These are phyloP conservation scores for Aureobasidium sp. DNA, from an alignment of 2,329 filamentous ascomycete species.

Conservation along the genomic window DNA sequence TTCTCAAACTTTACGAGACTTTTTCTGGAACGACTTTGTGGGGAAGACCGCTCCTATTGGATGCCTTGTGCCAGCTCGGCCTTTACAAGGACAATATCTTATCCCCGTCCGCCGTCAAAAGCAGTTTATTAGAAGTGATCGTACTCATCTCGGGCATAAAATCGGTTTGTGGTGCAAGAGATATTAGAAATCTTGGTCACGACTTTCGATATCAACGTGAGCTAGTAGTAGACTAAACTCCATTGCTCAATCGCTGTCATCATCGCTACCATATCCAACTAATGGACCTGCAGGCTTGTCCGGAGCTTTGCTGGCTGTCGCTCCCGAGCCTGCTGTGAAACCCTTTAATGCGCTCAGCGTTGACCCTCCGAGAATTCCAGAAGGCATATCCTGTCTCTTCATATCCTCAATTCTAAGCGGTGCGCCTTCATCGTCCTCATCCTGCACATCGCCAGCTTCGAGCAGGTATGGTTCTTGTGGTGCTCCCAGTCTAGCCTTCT, in stretches of 20 bases:
- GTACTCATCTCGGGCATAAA: neutral
- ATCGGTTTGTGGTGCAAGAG: neutral
- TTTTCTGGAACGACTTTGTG: constrained; percentile 1
- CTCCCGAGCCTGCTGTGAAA: constrained; percentile 36
- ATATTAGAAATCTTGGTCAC: neutral
- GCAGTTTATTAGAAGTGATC: neutral
- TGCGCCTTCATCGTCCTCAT: constrained; percentile 30
- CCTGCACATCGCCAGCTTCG: constrained; percentile 49
- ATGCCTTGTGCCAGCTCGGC: neutral
- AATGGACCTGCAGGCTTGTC: constrained; percentile 59
- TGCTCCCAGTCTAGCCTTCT: constrained; percentile 58
- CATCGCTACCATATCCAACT: constrained; percentile 85
- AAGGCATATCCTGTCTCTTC: constrained; percentile 34
- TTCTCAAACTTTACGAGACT: neutral
- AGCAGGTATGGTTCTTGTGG: constrained; percentile 56
- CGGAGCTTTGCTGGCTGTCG: constrained; percentile 45
- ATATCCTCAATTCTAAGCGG: constrained; percentile 39
- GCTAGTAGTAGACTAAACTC: neutral
- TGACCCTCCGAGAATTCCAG: constrained; percentile 72
- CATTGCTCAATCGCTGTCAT: constrained; percentile 55
- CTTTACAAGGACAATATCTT: neutral
- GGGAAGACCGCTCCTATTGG: neutral
- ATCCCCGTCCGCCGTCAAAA: neutral
- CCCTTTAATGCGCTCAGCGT: constrained; percentile 72
- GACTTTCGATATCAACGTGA: neutral